These are phyloP conservation scores for Rhynchospora pubera DNA, from an alignment of 176 grass and related monocot species.

Conservation along the genomic window DNA sequence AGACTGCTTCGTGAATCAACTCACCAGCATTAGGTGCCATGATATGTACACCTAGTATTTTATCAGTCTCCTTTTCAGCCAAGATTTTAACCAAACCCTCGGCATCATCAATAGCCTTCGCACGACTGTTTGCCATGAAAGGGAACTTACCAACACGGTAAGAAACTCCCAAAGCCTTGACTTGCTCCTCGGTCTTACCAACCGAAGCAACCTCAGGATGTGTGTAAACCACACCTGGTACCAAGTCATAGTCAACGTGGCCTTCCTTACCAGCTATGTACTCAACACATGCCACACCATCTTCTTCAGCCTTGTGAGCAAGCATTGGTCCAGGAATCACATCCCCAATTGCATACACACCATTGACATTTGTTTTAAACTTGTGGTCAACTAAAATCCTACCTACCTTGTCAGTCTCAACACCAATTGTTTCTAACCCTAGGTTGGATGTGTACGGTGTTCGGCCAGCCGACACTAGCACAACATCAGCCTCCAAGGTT, in stretches of 20 bases:
- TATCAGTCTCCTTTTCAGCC: conserved; percentile 76
- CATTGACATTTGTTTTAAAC: conserved; percentile 82
- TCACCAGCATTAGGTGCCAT: conserved; percentile 75
- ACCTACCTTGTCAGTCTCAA: conserved; percentile 76
- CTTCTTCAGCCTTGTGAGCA: conserved; percentile 98
- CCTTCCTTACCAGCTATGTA: conserved; percentile 94
- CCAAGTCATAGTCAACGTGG: conserved; percentile 85
- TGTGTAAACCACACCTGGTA: conserved; percentile 92
- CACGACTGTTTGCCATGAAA: conserved; percentile 65
- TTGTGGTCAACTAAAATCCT: conserved; percentile 78
- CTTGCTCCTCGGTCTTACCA: conserved; percentile 86
- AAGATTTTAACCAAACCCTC: conserved; percentile 82
- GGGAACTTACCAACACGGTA: conserved; percentile 84
- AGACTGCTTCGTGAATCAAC: conserved; percentile 71
- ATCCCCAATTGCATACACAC: conserved; percentile 93
- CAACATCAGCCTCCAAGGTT: conserved; percentile 80
- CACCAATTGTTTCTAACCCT: conserved; percentile 65
- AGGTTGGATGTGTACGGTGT: conserved; percentile 66
- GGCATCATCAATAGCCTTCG: conserved; percentile 77
- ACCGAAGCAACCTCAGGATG: conserved; percentile 93
- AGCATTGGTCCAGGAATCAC: conserved; percentile 98
- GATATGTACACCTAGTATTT: conserved; percentile 70
- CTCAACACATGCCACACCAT: conserved; percentile 89
- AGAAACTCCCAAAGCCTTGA: conserved; percentile 52
- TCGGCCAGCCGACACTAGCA: conserved; percentile 86